Evolutionary conservation across 306 rosid genomes (phyloP), one percentile per base, ranked within the genome.

Genomic region (Inga leiocalycina): DNA sequence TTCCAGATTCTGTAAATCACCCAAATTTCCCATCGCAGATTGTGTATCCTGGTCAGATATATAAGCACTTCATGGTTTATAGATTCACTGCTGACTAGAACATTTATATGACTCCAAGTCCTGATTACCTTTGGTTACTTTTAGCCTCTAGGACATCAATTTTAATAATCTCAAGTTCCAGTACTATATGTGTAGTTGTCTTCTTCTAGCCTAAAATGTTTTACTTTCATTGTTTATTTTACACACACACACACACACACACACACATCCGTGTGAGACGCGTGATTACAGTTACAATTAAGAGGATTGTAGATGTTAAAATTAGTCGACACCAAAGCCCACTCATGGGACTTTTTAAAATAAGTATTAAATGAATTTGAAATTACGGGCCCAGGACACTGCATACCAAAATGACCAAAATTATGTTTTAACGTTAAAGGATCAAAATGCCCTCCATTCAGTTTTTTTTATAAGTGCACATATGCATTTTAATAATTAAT

Each of bases 21-120:
- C 89, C 86, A 0, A 80, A 82, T 54, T 93, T 93, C 72, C 97
- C 97, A 15, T 86, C 90, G 0, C 90, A 88, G 84, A 83, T 88
- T 76, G 86, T 93, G 24, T 57, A 80, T 11, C 93, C 93, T 0
- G 92, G 95, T 44, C 78, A 93, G 80, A 84, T 37, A 37, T 88
- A 89, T 34, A 24, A 80, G 71, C 97, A 91, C 75, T 22, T 19
- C 30, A 89, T 93, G 97, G 80, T 91, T 52, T 89, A 86, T 56
- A 88, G 85, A 78, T 93, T 93, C 87, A 86, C 92, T 0, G 87
- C 89, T 69, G 41, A 20, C n/a, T 84, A 83, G 17, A 75, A 12
- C 8, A 20, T 5, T 37, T 37, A 37, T 37, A 37, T 37, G 41
- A 5, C 41, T 37, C 41, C 5, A 5, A 32, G 41, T 37, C 41